These are phyloP conservation scores for Rhodosporidiobolus odoratus DNA, from an alignment of 768 basidiomycete genomes.

Conservation along the genomic window DNA sequence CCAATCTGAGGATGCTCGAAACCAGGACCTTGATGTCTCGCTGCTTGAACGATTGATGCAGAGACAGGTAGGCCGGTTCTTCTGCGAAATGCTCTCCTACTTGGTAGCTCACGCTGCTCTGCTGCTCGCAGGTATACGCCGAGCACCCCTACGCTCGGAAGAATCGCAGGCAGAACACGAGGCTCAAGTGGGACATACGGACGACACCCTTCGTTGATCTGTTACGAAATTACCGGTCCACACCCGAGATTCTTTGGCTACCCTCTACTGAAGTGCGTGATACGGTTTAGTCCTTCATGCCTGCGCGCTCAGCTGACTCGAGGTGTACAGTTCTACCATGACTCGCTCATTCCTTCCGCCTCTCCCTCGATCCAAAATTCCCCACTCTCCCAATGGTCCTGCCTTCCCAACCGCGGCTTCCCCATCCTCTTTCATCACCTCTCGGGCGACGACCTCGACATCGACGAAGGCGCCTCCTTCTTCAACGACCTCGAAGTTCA, in stretches of 20 bases:
- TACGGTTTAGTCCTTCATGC: not conserved
- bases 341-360: slow-evolving; percentile 44
- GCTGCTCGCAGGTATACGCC: slow-evolving; percentile 32
- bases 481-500: slow-evolving; percentile 44
- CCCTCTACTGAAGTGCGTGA: slow-evolving; percentile 41
- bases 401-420: slow-evolving; percentile 40
- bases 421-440: slow-evolving; percentile 45
- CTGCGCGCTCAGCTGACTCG: not conserved
- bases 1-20: slow-evolving; percentile 40
- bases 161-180: not conserved
- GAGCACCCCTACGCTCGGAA: slow-evolving; percentile 7
- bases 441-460: slow-evolving; percentile 43
- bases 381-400: slow-evolving; percentile 36
- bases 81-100: not conserved
- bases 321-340: slow-evolving; percentile 44
- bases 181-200: slow-evolving; percentile 3
- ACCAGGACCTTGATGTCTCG: slow-evolving; percentile 45
- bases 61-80: slow-evolving; percentile 4
- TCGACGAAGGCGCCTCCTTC: slow-evolving; percentile 47
- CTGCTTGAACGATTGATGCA: slow-evolving; percentile 46
- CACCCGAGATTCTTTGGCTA: slow-evolving; percentile 46
- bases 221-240: slow-evolving; percentile 45
- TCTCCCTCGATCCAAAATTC: slow-evolving; percentile 26
- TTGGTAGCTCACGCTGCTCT: too few species aligned
- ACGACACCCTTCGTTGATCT: slow-evolving; percentile 38